These are phyloP conservation scores for Micractinium conductrix DNA, from an alignment of 139 green algal species.

Conservation along the genomic window DNA sequence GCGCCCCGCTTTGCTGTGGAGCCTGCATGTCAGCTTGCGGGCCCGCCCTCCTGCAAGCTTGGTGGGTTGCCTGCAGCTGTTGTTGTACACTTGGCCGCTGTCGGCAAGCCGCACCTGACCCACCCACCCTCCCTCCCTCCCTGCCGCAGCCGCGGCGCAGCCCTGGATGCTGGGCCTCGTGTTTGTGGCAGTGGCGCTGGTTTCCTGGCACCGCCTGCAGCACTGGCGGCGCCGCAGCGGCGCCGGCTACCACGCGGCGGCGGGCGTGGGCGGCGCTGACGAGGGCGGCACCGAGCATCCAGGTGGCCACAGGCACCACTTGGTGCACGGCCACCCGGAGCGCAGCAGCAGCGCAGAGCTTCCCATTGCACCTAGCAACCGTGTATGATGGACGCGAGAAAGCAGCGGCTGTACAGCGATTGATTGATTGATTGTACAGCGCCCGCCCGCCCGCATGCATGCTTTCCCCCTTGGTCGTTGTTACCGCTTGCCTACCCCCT, in stretches of 20 bases:
- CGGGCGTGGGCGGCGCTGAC: not conserved
- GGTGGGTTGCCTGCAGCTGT: not conserved
- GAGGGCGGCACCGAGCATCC: not conserved
- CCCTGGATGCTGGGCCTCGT: conserved; percentile 11
- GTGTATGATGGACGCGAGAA: no score
- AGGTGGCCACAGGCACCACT: not conserved
- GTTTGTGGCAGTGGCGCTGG: conserved; percentile 10
- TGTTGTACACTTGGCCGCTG: not conserved
- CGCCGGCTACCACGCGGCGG: conserved; percentile 4
- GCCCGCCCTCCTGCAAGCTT: not conserved
- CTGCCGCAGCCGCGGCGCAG: not conserved
- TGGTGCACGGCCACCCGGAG: not conserved
- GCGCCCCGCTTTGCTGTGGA: no score
- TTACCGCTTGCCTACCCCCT: no score
- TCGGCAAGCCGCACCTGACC: not conserved
- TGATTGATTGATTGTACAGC: no score
- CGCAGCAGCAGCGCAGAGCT: not conserved
- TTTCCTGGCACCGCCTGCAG: conserved; percentile 14
- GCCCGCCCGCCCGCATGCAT: no score
- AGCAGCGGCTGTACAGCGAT: no score
- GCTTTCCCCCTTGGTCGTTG: no score
- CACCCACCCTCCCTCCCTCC: not conserved
- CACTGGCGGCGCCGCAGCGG: conserved; percentile 25
- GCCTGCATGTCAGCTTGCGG: no score
- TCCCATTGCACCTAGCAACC: no score